A percentile compares a stretch with the other conserved stretches of the same genome.
Conservation (phyloP, 441 rosid genomes). For the Gossypium trilobum region DNA sequence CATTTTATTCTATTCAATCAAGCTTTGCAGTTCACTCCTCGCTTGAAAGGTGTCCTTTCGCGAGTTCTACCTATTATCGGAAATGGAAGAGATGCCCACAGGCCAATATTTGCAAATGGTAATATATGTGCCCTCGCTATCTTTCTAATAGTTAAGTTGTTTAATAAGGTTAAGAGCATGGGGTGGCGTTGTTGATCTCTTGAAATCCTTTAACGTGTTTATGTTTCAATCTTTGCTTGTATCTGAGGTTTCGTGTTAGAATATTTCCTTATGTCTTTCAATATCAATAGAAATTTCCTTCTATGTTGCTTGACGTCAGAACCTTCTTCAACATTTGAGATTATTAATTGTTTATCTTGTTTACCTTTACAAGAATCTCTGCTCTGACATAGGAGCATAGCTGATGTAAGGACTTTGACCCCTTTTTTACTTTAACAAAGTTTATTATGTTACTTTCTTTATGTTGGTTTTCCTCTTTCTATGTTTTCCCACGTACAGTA, state of each 20-base stretch:
- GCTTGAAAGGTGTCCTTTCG: constrained; percentile 79
- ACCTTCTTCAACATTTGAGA: neutral
- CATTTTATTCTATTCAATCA: constrained; percentile 30
- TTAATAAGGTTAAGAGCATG: neutral
- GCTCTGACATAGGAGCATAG: neutral
- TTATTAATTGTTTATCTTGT: constrained; percentile 1
- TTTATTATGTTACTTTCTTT: neutral
- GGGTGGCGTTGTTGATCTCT: neutral
- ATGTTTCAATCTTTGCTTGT: neutral
- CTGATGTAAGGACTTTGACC: neutral
- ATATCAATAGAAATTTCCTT: neutral
- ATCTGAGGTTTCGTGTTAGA: neutral
- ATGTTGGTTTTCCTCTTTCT: constrained; percentile 1
- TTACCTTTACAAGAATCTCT: neutral
- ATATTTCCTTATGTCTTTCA: neutral
- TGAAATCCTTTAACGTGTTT: neutral
- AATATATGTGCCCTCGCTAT: constrained; percentile 9
- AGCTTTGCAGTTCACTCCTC: constrained; percentile 93
- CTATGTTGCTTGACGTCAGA: constrained; percentile 7
- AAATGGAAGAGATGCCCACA: constrained; percentile 74
- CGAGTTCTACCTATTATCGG: constrained; percentile 86
- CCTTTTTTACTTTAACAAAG: neutral
- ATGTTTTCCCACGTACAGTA: neutral
- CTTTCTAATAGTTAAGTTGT: neutral
- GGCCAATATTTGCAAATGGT: constrained; percentile 96